Percentiles rank a stretch among this genome's conserved stretches.
phyloP scores from a whole-genome alignment of 768 basidiomycete species.

The Trametes cubensis region DNA sequence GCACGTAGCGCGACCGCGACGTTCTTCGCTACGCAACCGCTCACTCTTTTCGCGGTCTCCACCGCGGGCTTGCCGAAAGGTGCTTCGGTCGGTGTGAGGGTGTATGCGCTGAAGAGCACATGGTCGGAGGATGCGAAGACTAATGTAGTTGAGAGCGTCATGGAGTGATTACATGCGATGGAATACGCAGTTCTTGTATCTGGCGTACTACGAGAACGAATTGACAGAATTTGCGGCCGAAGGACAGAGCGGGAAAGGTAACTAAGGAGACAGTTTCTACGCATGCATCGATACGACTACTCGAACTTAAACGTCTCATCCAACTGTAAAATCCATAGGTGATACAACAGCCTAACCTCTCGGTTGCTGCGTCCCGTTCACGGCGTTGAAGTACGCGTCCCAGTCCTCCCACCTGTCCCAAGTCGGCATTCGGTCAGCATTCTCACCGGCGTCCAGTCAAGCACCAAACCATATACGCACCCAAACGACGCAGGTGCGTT shows the following conservation, averaged over 20 bases:
- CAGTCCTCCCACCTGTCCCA: constrained; percentile 10
- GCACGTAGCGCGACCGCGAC: constrained; percentile 13
- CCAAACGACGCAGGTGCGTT: constrained; percentile 60
- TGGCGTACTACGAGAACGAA: no score
- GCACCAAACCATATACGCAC: constrained; percentile 39
- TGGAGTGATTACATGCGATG: no score
- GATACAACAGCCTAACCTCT: neutral
- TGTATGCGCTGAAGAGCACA: constrained; percentile 12
- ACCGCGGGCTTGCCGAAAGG: constrained; percentile 3
- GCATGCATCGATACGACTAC: no score
- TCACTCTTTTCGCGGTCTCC: constrained; percentile 6
- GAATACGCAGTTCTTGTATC: no score
- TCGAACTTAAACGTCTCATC: no score
- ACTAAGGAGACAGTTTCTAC: no score
- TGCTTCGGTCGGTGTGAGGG: constrained; percentile 10
- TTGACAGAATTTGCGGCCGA: no score
- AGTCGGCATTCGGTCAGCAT: no score
- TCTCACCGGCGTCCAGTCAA: neutral
- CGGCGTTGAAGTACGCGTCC: constrained; percentile 13
- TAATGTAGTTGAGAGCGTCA: neutral
- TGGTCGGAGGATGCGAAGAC: constrained; percentile 3
- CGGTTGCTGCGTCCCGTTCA: neutral
- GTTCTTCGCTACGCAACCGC: constrained; percentile 20
- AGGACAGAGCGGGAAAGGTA: no score
- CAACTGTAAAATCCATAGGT: no score